Percentiles rank a stretch among this genome's conserved stretches.
Conservation (phyloP, 345 rosid species). For the Alliaria petiolata region DNA sequence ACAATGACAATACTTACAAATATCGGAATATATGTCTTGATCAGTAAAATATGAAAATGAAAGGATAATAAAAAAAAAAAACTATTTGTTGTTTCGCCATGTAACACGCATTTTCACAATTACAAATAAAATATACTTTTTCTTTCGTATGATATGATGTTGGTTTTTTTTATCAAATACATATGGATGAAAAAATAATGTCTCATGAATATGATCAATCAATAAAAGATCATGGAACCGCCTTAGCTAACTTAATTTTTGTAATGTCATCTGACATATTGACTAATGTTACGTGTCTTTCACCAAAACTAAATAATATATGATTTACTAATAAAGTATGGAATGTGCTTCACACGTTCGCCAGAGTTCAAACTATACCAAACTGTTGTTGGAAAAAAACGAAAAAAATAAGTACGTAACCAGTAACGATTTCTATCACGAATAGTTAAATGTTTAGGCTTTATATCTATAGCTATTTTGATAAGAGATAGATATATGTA, state of each 20-base stretch:
- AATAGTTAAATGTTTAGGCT: background rate
- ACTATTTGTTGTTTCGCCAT: no score
- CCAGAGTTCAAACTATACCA: background rate
- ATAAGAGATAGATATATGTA: background rate
- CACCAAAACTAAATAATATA: background rate
- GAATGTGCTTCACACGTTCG: background rate
- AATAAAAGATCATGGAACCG: background rate
- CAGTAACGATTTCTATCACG: conserved; percentile 13
- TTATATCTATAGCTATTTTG: background rate
- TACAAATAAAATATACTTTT: no score
- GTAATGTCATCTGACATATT: no score
- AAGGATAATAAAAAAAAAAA: no score
- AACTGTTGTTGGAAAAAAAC: no score
- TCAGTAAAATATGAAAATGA: no score
- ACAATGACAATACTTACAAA: no score
- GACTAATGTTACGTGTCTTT: background rate
- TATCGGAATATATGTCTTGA: no score
- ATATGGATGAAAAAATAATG: background rate
- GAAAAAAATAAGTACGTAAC: background rate
- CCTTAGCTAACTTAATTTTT: background rate
- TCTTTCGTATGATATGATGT: background rate
- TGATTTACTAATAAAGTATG: background rate
- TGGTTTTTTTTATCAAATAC: no score
- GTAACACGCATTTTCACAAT: no score
- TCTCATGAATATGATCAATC: no score